phyloP scores from a whole-genome alignment of 2,329 filamentous ascomycete genomes.

The Aureobasidium leucospermi region DNA sequence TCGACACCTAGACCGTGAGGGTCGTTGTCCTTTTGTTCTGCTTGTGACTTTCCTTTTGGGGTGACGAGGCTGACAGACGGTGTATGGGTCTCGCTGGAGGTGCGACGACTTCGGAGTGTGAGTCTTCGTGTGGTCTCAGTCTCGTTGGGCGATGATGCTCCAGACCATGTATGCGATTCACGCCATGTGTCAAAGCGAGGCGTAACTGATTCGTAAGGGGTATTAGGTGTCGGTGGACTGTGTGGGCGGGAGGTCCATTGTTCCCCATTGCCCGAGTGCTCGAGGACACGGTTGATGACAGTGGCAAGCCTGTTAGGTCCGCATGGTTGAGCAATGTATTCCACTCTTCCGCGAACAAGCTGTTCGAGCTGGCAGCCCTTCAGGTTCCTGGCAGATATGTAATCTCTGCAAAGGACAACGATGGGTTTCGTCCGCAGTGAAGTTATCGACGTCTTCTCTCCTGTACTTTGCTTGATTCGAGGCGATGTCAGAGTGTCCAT shows the following conservation, averaged over 20 bases:
- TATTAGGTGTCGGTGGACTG: background rate
- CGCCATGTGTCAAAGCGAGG: background rate
- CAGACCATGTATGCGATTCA: background rate
- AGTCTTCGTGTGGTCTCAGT: background rate
- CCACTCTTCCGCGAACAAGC: background rate
- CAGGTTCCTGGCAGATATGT: background rate
- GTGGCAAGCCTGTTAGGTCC: slow-evolving; percentile 11
- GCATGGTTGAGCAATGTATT: slow-evolving; percentile 14
- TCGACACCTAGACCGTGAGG: background rate
- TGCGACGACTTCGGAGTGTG: background rate
- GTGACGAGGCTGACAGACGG: background rate
- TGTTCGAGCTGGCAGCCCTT: background rate
- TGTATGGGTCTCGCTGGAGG: background rate
- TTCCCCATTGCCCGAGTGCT: background rate
- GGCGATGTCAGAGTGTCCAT: background rate
- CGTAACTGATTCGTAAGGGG: background rate
- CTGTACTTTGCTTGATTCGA: background rate
- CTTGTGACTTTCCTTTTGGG: background rate
- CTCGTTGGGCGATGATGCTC: background rate
- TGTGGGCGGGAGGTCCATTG: background rate
- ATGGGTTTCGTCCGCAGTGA: slow-evolving; percentile 6
- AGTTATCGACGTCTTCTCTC: background rate
- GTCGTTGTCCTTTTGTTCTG: background rate
- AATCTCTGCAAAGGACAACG: slow-evolving; percentile 10
- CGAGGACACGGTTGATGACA: background rate